Evolutionary conservation across 176 grass and related monocot genomes (phyloP), one percentile per base, ranked within the genome.

Genomic region (Triticum aestivum): DNA sequence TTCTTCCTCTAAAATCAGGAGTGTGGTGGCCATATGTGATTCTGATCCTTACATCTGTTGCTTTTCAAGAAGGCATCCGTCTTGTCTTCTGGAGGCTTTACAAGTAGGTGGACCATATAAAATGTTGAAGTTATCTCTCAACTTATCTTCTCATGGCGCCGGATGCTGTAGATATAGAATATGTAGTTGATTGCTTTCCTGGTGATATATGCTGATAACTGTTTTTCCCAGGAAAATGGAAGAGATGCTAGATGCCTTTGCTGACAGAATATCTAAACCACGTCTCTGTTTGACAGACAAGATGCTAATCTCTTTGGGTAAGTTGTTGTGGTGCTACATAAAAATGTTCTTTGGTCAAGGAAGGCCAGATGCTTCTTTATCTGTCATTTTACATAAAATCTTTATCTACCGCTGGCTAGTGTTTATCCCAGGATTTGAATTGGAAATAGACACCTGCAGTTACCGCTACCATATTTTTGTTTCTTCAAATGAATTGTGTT

Each of bases 81-180:
- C 71, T 98, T 83, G 72, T 89, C 35, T 98, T 98, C 88, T 98
- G 97, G 97, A 96, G 70, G 88, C 87, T 98, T 88, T 98, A 94
- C 92, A 98, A 94, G 96, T 98, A 95, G 56, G 89, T 88, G 62
- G 78, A 79, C 61, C 45, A 54, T 65, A 78, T 79, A 39, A 75
- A 37, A 71, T 11, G 17, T 33, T 56, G 45, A 83, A 70, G 18
- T 9, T 49, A 10, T 21, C 24, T 59, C 35, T 56, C 9, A 77
- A 42, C 52, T 24, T 42, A 17, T 81, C 17, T 80, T 37, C 15
- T 72, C 78, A 26, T 56, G 29, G 29, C 4, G 4, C 10, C 58
- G 11, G 69, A 11, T 84, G 34, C 35, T 54, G 6, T 83, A 63
- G 69, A 44, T 86, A 52, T 77, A 44, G 21, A 81, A 70, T 3